phyloP scores from a whole-genome alignment of 345 rosid species.

The Diplotaxis tenuifolia region DNA sequence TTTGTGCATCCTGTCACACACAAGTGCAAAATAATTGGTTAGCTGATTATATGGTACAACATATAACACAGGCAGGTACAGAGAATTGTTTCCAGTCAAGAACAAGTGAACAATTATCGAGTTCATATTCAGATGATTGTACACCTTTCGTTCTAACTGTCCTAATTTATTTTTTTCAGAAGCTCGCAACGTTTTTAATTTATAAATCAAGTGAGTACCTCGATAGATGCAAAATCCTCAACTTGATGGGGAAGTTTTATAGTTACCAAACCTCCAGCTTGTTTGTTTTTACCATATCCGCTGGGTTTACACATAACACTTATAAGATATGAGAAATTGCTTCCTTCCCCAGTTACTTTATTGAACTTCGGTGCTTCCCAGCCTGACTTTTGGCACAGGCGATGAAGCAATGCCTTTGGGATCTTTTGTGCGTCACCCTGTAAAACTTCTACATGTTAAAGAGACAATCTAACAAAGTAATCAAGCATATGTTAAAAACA shows the following conservation, averaged over 20 bases:
- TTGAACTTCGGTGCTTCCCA: constrained; percentile 95
- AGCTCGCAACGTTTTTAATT: background rate
- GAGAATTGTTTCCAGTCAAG: background rate
- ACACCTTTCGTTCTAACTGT: constrained; percentile 14
- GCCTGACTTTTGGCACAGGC: constrained; percentile 76
- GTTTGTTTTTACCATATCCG: constrained; percentile 84
- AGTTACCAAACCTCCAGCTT: constrained; percentile 72
- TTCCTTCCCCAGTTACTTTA: constrained; percentile 52
- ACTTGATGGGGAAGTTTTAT: constrained; percentile 69
- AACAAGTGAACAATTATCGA: constrained; percentile 7
- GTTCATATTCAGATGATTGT: constrained; percentile 2
- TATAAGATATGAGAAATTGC: constrained; percentile 51
- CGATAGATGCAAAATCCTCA: constrained; percentile 56
- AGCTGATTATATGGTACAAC: background rate
- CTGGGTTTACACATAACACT: constrained; percentile 79
- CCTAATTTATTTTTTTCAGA: background rate
- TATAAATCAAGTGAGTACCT: constrained; percentile 45
- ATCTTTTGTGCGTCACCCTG: constrained; percentile 76
- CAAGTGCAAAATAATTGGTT: constrained; percentile 16
- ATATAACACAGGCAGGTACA: background rate
- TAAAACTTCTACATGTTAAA: constrained; percentile 13
- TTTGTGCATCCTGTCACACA: constrained; percentile 81
- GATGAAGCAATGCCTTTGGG: constrained; percentile 88
- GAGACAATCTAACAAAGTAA: background rate
- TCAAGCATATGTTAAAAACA: background rate